phyloP scores from a whole-genome alignment of 1,284 basidiomycete genomes.

The Ceratobasidium sp. region DNA sequence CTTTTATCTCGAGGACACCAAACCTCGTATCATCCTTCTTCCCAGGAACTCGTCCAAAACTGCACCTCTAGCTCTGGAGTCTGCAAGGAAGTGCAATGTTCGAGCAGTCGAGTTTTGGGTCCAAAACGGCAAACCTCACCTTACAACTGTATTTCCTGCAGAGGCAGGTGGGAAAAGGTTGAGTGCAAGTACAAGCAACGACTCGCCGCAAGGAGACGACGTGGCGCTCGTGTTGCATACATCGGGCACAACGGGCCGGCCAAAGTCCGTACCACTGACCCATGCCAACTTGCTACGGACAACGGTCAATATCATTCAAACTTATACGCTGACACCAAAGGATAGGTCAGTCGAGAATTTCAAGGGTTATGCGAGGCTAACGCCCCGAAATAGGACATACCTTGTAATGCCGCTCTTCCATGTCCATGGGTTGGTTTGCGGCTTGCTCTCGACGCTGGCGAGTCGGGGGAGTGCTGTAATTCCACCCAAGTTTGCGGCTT shows the following conservation, averaged over 20 bases:
- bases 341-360: conserved; percentile 8
- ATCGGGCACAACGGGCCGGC: conserved; percentile 73
- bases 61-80: conserved; percentile 48
- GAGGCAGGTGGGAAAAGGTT: conserved; percentile 40
- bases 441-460: conserved; percentile 70
- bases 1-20: conserved; percentile 53
- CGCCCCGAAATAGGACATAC: conserved; percentile 57
- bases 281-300: conserved; percentile 71
- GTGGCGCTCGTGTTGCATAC: conserved; percentile 71
- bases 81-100: conserved; percentile 49
- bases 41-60: conserved; percentile 49
- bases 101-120: conserved; percentile 49
- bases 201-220: conserved; percentile 59
- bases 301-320: conserved; percentile 68
- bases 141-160: conserved; percentile 47
- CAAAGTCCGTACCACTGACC: conserved; percentile 71
- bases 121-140: conserved; percentile 45
- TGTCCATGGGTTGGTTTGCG: conserved; percentile 73
- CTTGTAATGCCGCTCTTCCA: conserved; percentile 79
- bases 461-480: conserved; percentile 71
- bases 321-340: conserved; percentile 65
- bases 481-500: conserved; percentile 68
- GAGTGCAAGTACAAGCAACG: conserved; percentile 40
- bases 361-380: background rate
- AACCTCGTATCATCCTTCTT: conserved; percentile 52